Conservation (phyloP, 179 eudicot species). For the Silene coronaria region DNA sequence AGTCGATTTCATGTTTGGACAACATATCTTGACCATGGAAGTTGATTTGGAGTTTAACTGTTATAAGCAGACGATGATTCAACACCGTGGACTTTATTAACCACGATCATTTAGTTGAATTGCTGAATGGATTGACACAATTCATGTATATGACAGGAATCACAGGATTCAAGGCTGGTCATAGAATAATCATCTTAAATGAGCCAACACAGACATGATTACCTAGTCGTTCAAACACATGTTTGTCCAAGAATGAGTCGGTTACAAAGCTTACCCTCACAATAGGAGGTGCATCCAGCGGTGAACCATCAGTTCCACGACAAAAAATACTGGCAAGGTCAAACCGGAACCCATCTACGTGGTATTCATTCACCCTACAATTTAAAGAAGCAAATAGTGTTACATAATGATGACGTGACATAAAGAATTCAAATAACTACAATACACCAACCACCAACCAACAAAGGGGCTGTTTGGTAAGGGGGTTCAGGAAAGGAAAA, state of each 20-base stretch:
- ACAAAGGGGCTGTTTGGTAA: not conserved
- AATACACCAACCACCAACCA: not conserved
- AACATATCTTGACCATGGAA: no score
- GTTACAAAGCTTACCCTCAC: slow-evolving; percentile 51
- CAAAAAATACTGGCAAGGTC: slow-evolving; percentile 99
- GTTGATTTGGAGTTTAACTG: not conserved
- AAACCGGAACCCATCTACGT: slow-evolving; percentile 97
- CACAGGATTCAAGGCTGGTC: not conserved
- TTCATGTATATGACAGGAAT: not conserved
- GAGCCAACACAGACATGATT: not conserved
- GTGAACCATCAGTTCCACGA: slow-evolving; percentile 96
- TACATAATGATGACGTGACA: slow-evolving; percentile 1
- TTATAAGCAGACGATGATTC: not conserved
- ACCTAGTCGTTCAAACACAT: not conserved
- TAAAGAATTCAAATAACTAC: slow-evolving; percentile 5
- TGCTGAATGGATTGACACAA: not conserved
- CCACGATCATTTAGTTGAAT: not conserved
- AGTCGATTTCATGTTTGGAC: no score
- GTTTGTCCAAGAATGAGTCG: not conserved
- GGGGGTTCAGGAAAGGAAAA: no score
- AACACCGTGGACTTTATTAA: not conserved
- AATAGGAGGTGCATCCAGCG: slow-evolving; percentile 85
- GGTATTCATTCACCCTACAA: slow-evolving; percentile 88
- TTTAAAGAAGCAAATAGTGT: slow-evolving; percentile 3
- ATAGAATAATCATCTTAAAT: not conserved